These are phyloP conservation scores for Podila clonocystis DNA, from an alignment of 192 early-diverging fungal species.

Conservation along the genomic window DNA sequence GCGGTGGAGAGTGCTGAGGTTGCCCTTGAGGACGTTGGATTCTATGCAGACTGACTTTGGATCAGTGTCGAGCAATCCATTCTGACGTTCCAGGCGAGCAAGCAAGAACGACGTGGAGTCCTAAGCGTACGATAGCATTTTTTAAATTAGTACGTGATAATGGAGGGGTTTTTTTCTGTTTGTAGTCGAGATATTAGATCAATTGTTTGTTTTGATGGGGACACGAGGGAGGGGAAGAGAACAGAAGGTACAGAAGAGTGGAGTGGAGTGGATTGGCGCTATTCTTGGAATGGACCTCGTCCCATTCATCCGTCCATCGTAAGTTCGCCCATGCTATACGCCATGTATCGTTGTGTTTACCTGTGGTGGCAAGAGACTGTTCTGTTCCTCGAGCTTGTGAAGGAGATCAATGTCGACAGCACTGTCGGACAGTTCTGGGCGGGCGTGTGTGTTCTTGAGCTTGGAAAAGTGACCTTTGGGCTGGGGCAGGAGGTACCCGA, in stretches of 20 bases:
- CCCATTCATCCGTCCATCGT: too few relatives aligned
- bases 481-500: slow-evolving; percentile 40
- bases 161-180: too few relatives aligned
- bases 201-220: too few relatives aligned
- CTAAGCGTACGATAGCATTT: slow-evolving; percentile 23
- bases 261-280: too few relatives aligned
- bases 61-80: slow-evolving; percentile 67
- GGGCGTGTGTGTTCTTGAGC: slow-evolving; percentile 21
- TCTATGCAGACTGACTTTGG: slow-evolving; percentile 70
- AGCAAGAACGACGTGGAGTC: slow-evolving; percentile 66
- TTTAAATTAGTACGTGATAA: neutral
- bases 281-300: too few relatives aligned
- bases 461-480: slow-evolving; percentile 51
- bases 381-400: slow-evolving; percentile 65
- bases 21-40: slow-evolving; percentile 68
- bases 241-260: too few relatives aligned
- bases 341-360: slow-evolving; percentile 28
- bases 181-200: too few relatives aligned
- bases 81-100: slow-evolving; percentile 68
- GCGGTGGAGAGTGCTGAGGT: slow-evolving; percentile 59
- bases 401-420: slow-evolving; percentile 52
- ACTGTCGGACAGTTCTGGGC: slow-evolving; percentile 15
- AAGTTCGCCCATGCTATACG: too few relatives aligned
- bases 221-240: too few relatives aligned
- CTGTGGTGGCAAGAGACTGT: slow-evolving; percentile 64